Evolutionary conservation across 345 rosid species (phyloP), one percentile per base, ranked within the genome.

Genomic region (Passiflora organensis): DNA sequence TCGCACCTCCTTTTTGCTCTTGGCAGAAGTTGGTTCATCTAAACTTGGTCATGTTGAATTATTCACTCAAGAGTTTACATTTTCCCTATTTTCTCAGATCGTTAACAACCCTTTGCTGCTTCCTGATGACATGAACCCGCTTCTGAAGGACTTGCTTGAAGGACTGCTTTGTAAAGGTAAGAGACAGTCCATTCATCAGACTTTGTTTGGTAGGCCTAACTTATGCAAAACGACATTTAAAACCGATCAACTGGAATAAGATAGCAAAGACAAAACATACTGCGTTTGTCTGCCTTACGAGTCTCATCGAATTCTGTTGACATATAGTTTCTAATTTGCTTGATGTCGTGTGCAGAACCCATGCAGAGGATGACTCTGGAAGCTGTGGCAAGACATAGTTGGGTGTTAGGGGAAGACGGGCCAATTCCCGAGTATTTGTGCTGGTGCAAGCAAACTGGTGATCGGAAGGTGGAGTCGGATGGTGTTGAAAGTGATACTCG

Each of bases 121-220:
- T 53, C 95, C 95, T 4, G 72, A 69, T 72, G 78, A 70, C 44
- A 51, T 93, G 82, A 84, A 83, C 71, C 79, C 87, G 0, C 81
- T 69, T 44, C 78, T 93, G 44, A 78, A 74, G 73, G 78, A 75
- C 65, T 76, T 93, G 64, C 60, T 93, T 23, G 87, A 83, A 68
- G 96, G 99, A 42, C 84, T 93, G 56, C 97, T 93, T 60, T 80
- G 88, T 82, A 93, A 93, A 80, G 88, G 99, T 83, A 51, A 56
- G 85, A 60, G 2, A 21, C n/a, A n/a, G 42, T 9, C 18, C 19
- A 15, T 32, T 13, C 39, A 16, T 13, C 28, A 17, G 14, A 13
- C n/a, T 14, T 22, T 3, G 11, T 20, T 22, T n/a, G n/a, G n/a
- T n/a, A n/a, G n/a, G n/a, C n/a, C n/a, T n/a, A n/a, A n/a, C n/a